Percentiles rank a stretch among this genome's conserved stretches.
Evolutionary conservation across 768 basidiomycete species (phyloP).

Genomic region (Leucocoprinus birnbaumii): DNA sequence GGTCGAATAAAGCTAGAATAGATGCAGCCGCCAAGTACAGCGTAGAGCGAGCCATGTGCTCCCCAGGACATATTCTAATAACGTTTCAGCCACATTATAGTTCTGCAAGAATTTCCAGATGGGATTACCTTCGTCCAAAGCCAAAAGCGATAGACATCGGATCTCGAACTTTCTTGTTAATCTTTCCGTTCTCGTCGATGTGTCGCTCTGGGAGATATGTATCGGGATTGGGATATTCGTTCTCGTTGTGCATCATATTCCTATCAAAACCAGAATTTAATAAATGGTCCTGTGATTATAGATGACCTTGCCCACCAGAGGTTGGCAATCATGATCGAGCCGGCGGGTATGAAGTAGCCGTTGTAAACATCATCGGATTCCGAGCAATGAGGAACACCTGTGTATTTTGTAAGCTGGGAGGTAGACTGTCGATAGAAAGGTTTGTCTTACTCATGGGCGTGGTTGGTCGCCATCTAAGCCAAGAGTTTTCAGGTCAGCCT

Average conservation of each 20-base stretch:
- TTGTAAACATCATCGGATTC: slow-evolving; percentile 43
- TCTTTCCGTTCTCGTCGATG: slow-evolving; percentile 33
- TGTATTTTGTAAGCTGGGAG: neutral
- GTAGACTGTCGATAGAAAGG: neutral
- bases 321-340: slow-evolving; percentile 31
- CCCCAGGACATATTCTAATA: slow-evolving; percentile 33
- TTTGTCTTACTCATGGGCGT: slow-evolving; percentile 2
- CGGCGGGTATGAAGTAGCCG: slow-evolving; percentile 43
- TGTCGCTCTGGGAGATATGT: slow-evolving; percentile 47
- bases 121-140: slow-evolving; percentile 35
- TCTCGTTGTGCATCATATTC: slow-evolving; percentile 31
- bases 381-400: slow-evolving; percentile 29
- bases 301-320: slow-evolving; percentile 22
- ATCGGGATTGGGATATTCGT: slow-evolving; percentile 29
- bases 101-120: neutral
- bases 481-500: too few relatives aligned
- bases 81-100: neutral
- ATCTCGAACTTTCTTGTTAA: slow-evolving; percentile 26
- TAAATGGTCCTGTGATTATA: neutral
- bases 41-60: slow-evolving; percentile 24
- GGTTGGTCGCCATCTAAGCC: slow-evolving; percentile 8
- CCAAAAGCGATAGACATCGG: slow-evolving; percentile 34
- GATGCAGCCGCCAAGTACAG: slow-evolving; percentile 27
- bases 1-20: slow-evolving; percentile 29
- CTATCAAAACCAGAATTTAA: slow-evolving; percentile 14